Evolutionary conservation across 225 moss, liverwort and hornwort genomes (phyloP).

Genomic region (Ulota crispa): DNA sequence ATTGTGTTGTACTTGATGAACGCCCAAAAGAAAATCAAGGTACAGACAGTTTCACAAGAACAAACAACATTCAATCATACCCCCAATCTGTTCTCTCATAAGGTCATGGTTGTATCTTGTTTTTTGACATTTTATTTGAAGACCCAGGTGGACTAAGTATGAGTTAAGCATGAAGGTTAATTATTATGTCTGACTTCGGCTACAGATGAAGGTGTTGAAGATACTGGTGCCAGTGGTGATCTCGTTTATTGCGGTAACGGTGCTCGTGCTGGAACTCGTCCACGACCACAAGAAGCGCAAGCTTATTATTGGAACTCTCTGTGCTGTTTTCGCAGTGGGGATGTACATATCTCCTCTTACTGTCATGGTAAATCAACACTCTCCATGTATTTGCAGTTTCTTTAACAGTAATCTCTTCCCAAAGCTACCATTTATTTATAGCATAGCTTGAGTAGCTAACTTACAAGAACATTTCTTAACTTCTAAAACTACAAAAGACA

Average conservation of each 20-base stretch:
- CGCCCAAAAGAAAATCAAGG: slow-evolving; percentile 42
- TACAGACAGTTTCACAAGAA: slow-evolving; percentile 10
- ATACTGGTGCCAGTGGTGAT: slow-evolving; percentile 37
- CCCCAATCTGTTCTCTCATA: background rate
- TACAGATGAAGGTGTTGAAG: slow-evolving; percentile 62
- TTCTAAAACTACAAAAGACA: background rate
- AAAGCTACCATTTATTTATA: background rate
- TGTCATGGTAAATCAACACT: slow-evolving; percentile 49
- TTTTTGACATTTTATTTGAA: background rate
- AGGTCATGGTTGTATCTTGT: background rate
- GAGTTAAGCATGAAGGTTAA: background rate
- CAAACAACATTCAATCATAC: background rate
- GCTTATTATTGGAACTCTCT: slow-evolving; percentile 53
- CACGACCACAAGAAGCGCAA: slow-evolving; percentile 47
- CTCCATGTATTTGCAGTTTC: background rate
- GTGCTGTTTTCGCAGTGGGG: slow-evolving; percentile 65
- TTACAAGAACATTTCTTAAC: background rate
- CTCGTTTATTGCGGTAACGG: slow-evolving; percentile 24
- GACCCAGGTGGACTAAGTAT: background rate
- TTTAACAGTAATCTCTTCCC: background rate
- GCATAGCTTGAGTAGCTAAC: background rate
- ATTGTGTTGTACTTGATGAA: slow-evolving; percentile 40
- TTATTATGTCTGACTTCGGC: background rate
- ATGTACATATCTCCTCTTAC: slow-evolving; percentile 74
- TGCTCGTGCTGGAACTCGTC: slow-evolving; percentile 40